Evolutionary conservation across 2,329 filamentous ascomycete genomes (phyloP), one percentile per base, ranked within the genome.

Genomic region (Cercospora sojina): DNA sequence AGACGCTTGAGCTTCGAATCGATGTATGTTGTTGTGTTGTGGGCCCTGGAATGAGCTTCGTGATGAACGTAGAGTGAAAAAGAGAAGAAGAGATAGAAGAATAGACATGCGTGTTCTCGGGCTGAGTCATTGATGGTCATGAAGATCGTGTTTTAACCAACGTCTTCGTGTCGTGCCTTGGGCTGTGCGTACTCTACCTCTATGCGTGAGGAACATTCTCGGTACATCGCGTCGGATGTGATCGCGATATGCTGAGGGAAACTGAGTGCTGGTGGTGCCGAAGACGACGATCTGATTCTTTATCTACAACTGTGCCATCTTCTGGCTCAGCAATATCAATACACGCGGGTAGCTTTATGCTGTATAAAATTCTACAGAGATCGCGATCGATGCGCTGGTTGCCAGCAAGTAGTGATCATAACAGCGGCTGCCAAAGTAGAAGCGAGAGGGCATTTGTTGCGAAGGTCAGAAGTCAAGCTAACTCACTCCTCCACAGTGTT

Each of bases 1-100:
- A 18, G 13, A 38, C 63, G 68, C 66, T 67, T 56, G 68, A 68
- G 66, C 64, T 65, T 69, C 38, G 23, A 16, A 20, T 18, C 20
- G 47, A 31, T 60, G 6, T 47, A 49, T 31, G 23, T 38, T 31
- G 23, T 38, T 23, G 20, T 3, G 20, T 9, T 3, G 6, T 27
- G 10, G 23, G 1, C 16, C 47, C 16, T 27, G 23, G 5, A n/a
- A 13, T 9, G 12, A 9, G 12, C 16, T n/a, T 9, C 3, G n/a
- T n/a, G 47, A 53, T 2, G 35, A 27, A 12, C 3, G 20, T 60
- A 3, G 2, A 29, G 27, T 2, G 18, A 9, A 57, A 18, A 27
- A 49, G 25, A 60, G 58, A 53, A 23, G 43, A 49, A 53, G 23
- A 29, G 3, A 53, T 53, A 53, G 47, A 53, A 16, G 47, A 53